These are phyloP conservation scores for Trichoderma cornu-damae DNA, from an alignment of 2,329 filamentous ascomycete genomes.

Conservation along the genomic window DNA sequence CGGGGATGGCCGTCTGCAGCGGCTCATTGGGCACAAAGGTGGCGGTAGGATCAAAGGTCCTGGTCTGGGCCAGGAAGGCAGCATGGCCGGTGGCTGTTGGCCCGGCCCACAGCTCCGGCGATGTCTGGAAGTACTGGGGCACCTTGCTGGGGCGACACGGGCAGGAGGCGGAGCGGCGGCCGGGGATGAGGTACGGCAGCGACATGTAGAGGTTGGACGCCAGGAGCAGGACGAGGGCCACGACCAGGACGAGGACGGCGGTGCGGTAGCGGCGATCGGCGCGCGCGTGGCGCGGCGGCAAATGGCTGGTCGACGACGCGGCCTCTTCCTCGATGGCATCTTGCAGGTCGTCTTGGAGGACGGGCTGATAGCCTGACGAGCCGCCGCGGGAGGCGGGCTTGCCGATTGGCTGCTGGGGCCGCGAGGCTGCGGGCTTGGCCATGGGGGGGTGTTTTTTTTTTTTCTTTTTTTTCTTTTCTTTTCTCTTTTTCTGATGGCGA, in stretches of 20 bases:
- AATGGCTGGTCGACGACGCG: background rate
- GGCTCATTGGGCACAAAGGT: slow-evolving; percentile 65
- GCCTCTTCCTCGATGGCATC: slow-evolving; percentile 19
- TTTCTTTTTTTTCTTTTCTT: too few relatives aligned
- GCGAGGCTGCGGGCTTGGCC: background rate
- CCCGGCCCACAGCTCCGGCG: slow-evolving; percentile 55
- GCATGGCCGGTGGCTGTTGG: slow-evolving; percentile 65
- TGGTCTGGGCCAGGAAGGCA: slow-evolving; percentile 67
- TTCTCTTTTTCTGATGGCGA: too few relatives aligned
- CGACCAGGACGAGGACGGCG: slow-evolving; percentile 31
- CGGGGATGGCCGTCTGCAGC: slow-evolving; percentile 65
- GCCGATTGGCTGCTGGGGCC: background rate
- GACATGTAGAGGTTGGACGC: slow-evolving; percentile 35
- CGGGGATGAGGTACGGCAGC: slow-evolving; percentile 30
- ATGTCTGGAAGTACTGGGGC: slow-evolving; percentile 60
- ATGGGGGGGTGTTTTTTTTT: slow-evolving; percentile 10
- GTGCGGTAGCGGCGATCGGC: slow-evolving; percentile 29
- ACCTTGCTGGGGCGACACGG: slow-evolving; percentile 38
- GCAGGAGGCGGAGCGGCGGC: slow-evolving; percentile 27
- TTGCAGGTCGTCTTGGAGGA: slow-evolving; percentile 30
- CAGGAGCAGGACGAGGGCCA: slow-evolving; percentile 35
- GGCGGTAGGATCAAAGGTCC: slow-evolving; percentile 58
- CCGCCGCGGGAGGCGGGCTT: background rate
- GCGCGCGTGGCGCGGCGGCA: slow-evolving; percentile 20
- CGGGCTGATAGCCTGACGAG: slow-evolving; percentile 30